Conservation (phyloP, 129 eudicot species). For the Kitagawia praeruptora region DNA sequence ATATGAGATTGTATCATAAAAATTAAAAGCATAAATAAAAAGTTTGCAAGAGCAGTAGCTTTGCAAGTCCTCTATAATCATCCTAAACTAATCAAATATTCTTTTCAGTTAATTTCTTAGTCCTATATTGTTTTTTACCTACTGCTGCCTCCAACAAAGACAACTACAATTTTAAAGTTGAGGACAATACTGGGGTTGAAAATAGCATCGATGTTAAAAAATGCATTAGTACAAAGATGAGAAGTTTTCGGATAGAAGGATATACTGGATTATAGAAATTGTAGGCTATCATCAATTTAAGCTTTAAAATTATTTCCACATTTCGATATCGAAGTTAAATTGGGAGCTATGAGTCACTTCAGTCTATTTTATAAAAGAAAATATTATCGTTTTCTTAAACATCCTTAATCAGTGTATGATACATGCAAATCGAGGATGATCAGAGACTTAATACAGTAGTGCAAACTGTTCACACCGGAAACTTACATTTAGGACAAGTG, state of each 20-base stretch:
- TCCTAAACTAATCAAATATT: no score
- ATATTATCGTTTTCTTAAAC: not conserved
- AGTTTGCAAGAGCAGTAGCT: no score
- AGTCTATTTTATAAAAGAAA: not conserved
- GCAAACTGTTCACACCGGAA: not conserved
- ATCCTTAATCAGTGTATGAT: not conserved
- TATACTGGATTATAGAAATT: not conserved
- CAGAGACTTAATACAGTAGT: not conserved
- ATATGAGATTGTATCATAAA: no score
- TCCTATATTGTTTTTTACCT: no score
- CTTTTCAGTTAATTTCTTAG: no score
- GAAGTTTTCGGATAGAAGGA: not conserved
- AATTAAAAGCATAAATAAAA: no score
- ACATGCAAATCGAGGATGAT: not conserved
- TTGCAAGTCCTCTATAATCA: no score
- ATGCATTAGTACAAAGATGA: not conserved
- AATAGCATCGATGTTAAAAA: not conserved
- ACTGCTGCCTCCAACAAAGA: no score
- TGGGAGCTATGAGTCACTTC: not conserved
- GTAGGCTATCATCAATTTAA: not conserved
- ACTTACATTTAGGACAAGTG: conserved; percentile 71
- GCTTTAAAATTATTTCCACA: not conserved
- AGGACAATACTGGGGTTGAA: not conserved
- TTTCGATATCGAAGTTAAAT: not conserved
- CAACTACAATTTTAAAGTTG: not conserved